Percentiles rank a stretch among this genome's conserved stretches.
phyloP scores from a whole-genome alignment of 129 eudicot species.

The Helianthus tuberosus region DNA sequence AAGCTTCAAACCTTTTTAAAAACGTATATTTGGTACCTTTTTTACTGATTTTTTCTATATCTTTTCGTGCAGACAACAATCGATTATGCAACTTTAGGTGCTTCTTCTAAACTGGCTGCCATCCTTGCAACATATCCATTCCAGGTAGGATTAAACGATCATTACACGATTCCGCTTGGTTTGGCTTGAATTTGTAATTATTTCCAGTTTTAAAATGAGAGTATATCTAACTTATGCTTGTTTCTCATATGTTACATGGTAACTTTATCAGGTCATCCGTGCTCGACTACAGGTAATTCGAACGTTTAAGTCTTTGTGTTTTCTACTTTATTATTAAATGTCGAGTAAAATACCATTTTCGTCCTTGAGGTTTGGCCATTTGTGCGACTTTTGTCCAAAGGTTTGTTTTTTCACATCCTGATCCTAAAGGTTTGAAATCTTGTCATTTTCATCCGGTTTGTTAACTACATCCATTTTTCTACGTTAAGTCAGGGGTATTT shows the following conservation, averaged over 20 bases:
- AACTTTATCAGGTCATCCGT: slow-evolving; percentile 74
- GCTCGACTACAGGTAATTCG: slow-evolving; percentile 83
- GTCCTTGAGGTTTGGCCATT: too few relatives aligned
- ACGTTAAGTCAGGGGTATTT: too few relatives aligned
- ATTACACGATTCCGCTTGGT: not conserved
- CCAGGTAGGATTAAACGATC: slow-evolving; percentile 48
- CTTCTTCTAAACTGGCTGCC: slow-evolving; percentile 88
- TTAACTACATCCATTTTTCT: too few relatives aligned
- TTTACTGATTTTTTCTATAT: not conserved
- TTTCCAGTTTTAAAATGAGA: not conserved
- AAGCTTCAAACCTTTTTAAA: not conserved
- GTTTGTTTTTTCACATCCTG: too few relatives aligned
- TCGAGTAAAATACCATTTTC: too few relatives aligned
- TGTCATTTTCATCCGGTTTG: too few relatives aligned
- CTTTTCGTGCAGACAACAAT: slow-evolving; percentile 54
- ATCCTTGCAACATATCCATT: slow-evolving; percentile 80
- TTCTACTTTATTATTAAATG: not conserved
- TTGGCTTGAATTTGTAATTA: not conserved
- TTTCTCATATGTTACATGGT: slow-evolving; percentile 6
- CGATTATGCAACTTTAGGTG: slow-evolving; percentile 85
- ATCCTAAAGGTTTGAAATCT: too few relatives aligned
- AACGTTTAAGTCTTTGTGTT: slow-evolving; percentile 15
- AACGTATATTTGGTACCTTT: slow-evolving; percentile 3
- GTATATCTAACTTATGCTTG: slow-evolving; percentile 15
- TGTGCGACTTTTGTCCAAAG: too few relatives aligned